Base-by-base conservation (phyloP, 208 protist species). In the Leishmania turanica region DNA sequence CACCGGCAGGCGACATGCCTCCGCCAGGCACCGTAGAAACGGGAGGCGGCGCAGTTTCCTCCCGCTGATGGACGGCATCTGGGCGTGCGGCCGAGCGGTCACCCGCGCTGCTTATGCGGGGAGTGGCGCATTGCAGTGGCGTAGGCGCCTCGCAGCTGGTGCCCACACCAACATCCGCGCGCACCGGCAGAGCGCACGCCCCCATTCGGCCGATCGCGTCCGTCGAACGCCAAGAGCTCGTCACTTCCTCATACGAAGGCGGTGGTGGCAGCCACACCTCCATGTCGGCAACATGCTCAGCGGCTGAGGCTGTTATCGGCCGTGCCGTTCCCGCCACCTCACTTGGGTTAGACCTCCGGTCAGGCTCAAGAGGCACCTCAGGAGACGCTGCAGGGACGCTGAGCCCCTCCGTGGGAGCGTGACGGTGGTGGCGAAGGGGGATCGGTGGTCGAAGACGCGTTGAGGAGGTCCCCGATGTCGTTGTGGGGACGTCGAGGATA, bases 201-300 rank as follows among this genome's bases (percentile, higher is more conserved):
- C 49, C n/a, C 13, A 34, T 75, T 40, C 24, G 3, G 53, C 69
- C 13, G 6, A 5, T 75, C 17, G 13, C n/a, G 56, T 37, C 27
- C 19, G 15, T 77, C 27, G 21, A 27, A 54, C 24, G 68, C 40
- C 24, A 73, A 73, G 42, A 34, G 42, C 75, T 21, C 75, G 75
- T 75, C 53, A 69, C 80, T n/a, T 84, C 80, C n/a, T 73, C 80
- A 31, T 84, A 84, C 6, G 73, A 66, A 19, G 80, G 80, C 34
- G 80, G 80, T 17, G 71, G 71, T 45, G 51, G 51, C 71, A 21
- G 47, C 47, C 40, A 21, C 47, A n/a, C 49, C 17, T 62, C 71
- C 47, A 24, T 60, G 49, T 27, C 49, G 7, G 19, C 31, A n/a
- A 31, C 51, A n/a, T 40, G 49, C 17, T 24, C 71, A 60, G 45